phyloP scores from a whole-genome alignment of 1,284 basidiomycete species.

The Tilletia horrida region DNA sequence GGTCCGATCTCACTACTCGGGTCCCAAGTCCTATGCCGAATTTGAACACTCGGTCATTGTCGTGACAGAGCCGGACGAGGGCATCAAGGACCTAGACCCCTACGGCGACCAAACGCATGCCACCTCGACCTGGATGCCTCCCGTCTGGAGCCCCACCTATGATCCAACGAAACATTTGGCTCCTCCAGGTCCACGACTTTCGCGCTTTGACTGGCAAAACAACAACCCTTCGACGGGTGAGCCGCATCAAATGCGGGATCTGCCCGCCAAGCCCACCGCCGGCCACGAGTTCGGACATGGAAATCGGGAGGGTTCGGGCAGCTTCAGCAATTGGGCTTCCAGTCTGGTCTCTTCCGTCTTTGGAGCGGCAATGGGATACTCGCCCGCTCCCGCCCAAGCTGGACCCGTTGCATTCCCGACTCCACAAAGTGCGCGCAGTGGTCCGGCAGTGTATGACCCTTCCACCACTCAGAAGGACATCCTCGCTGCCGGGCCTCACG shows the following conservation, averaged over 20 bases:
- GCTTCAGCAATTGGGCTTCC: conserved; percentile 6
- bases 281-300: conserved; percentile 6
- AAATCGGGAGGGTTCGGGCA: not conserved
- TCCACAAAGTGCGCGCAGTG: not conserved
- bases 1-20: not conserved
- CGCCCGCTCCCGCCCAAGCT: not conserved
- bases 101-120: not conserved
- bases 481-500: not conserved
- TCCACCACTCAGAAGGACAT: not conserved
- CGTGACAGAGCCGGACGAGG: conserved; percentile 3
- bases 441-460: not conserved
- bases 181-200: conserved; percentile 7
- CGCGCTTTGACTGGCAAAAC: conserved; percentile 15
- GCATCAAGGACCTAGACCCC: not conserved
- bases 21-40: not conserved
- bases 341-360: conserved; percentile 12
- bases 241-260: too few relatives aligned
- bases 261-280: not conserved
- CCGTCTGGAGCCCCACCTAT: not conserved
- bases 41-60: conserved; percentile 6
- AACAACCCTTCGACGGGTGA: not conserved
- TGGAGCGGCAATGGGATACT: not conserved
- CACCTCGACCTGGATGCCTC: not conserved
- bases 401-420: not conserved
- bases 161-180: not conserved